Evolutionary conservation across 768 basidiomycete species (phyloP).

Genomic region (Leucocoprinus birnbaumii): DNA sequence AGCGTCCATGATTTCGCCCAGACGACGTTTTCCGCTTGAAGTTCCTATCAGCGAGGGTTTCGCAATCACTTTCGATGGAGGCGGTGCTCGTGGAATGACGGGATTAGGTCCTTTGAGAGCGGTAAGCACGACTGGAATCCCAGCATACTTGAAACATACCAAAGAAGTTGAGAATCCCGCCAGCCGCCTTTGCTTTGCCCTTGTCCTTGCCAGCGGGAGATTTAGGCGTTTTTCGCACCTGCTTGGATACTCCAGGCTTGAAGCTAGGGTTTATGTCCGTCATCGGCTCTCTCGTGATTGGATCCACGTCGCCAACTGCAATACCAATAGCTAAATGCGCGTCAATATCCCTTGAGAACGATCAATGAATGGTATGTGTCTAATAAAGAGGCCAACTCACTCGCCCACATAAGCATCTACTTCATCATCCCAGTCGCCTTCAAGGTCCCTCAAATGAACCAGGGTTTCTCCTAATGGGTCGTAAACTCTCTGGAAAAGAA

Average conservation of each 20-base stretch:
- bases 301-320: slow-evolving; percentile 69
- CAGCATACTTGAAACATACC: slow-evolving; percentile 35
- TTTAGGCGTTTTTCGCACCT: slow-evolving; percentile 23
- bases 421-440: slow-evolving; percentile 52
- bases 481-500: slow-evolving; percentile 90
- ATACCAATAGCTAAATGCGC: slow-evolving; percentile 60
- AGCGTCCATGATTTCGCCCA: slow-evolving; percentile 67
- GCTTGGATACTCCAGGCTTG: slow-evolving; percentile 49
- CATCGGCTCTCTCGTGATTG: slow-evolving; percentile 66
- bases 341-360: slow-evolving; percentile 54
- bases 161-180: slow-evolving; percentile 60
- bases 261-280: slow-evolving; percentile 74
- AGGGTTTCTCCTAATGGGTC: slow-evolving; percentile 65
- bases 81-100: slow-evolving; percentile 26
- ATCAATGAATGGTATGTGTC: not conserved
- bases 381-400: slow-evolving; percentile 35
- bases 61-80: slow-evolving; percentile 13
- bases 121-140: not conserved
- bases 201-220: slow-evolving; percentile 37
- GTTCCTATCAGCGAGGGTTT: slow-evolving; percentile 36
- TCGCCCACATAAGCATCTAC: slow-evolving; percentile 71
- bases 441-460: slow-evolving; percentile 67
- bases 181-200: slow-evolving; percentile 40
- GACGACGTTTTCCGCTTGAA: slow-evolving; percentile 73
- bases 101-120: slow-evolving; percentile 39